A percentile compares a stretch with the other conserved stretches of the same genome.
These are phyloP conservation scores for Helicocarpus griseus DNA, from an alignment of 2,329 filamentous ascomycete species.

Conservation along the genomic window DNA sequence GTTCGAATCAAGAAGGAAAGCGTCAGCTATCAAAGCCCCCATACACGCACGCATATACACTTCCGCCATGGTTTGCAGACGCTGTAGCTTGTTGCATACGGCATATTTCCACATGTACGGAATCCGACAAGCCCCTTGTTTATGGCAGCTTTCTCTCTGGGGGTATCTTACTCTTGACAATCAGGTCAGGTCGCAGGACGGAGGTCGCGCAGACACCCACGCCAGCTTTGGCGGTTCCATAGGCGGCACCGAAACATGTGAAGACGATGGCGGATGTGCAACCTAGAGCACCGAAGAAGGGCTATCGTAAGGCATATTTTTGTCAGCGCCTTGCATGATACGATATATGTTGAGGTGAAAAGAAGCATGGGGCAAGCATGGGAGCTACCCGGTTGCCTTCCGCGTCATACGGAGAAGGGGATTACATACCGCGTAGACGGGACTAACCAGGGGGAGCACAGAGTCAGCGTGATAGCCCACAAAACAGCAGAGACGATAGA, in stretches of 20 bases:
- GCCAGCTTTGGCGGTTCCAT: constrained; percentile 98
- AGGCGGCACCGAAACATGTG: constrained; percentile 92
- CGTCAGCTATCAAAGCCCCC: not conserved
- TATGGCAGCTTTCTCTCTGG: too few species aligned
- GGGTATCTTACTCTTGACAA: constrained; percentile 84
- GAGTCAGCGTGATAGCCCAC: not conserved
- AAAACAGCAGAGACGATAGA: not conserved
- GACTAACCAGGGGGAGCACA: constrained; percentile 48
- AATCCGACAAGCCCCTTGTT: not conserved
- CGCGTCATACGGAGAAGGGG: constrained; percentile 6
- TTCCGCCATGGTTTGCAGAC: too few species aligned
- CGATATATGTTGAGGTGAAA: not conserved
- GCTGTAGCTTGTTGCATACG: too few species aligned
- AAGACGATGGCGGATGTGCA: constrained; percentile 93
- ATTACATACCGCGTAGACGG: constrained; percentile 94
- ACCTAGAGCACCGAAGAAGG: constrained; percentile 97
- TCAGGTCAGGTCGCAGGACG: constrained; percentile 93
- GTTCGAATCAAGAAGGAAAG: not conserved
- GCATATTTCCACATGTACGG: not conserved
- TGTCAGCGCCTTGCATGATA: constrained; percentile 12
- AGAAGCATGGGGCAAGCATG: not conserved
- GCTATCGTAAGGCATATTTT: constrained; percentile 34
- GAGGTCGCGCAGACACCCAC: constrained; percentile 98
- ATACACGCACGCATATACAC: not conserved
- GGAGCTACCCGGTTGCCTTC: not conserved